Evolutionary conservation across 202 grass and related monocot genomes (phyloP).

Genomic region (Tripidium arundinaceum): DNA sequence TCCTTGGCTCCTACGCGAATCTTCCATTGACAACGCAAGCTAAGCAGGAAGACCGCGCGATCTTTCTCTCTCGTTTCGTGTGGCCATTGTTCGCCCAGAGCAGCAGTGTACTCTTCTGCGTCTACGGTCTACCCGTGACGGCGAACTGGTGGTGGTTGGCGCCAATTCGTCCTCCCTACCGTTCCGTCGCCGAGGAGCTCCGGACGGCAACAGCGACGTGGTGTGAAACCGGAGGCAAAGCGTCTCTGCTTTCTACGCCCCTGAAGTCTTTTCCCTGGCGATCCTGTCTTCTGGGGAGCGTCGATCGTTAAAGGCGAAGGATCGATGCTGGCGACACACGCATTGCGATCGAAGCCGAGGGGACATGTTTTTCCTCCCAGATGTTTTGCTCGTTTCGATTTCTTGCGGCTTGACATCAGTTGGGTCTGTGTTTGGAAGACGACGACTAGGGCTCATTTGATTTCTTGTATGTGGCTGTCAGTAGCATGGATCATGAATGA

Average conservation of each 20-base stretch:
- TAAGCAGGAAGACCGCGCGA: not conserved
- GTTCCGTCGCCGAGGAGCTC: not conserved
- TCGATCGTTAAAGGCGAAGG: conserved; percentile 2
- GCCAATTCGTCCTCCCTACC: not conserved
- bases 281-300: conserved; percentile 33
- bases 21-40: conserved; percentile 6
- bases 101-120: not conserved
- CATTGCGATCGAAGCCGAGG: not conserved
- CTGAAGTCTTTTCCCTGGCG: not conserved
- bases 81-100: not conserved
- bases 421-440: not conserved
- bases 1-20: not conserved
- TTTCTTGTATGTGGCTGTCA: not conserved
- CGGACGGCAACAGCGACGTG: not conserved
- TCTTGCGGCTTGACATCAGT: not conserved
- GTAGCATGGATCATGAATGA: not conserved
- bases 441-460: no score
- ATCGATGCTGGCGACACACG: not conserved
- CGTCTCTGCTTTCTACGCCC: conserved; percentile 7
- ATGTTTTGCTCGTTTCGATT: not conserved
- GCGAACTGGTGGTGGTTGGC: no score
- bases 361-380: not conserved
- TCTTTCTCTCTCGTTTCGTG: no score
- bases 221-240: conserved; percentile 25
- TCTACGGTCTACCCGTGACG: conserved; percentile 20